Evolutionary conservation across 352 stramenopile genomes (phyloP).

Genomic region (Globisporangium apiculatum): DNA sequence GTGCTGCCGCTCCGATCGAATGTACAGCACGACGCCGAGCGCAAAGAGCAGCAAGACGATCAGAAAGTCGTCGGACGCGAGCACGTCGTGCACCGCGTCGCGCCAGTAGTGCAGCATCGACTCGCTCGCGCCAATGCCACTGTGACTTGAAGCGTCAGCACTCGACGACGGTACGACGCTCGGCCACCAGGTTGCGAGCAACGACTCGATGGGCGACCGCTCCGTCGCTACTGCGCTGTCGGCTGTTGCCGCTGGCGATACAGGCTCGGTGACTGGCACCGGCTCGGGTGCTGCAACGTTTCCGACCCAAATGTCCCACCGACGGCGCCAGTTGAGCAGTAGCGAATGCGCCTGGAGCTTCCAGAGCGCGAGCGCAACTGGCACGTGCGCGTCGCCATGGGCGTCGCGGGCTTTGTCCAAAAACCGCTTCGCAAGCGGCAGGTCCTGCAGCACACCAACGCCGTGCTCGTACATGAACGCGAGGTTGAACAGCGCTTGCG

Average conservation of each 20-base stretch:
- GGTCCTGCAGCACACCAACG: constrained; percentile 79
- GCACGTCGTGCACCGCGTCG: constrained; percentile 14
- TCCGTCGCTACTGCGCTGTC: neutral
- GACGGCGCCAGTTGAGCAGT: constrained; percentile 44
- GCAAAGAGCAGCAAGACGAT: constrained; percentile 55
- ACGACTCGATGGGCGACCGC: no score
- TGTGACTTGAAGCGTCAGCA: constrained; percentile 9
- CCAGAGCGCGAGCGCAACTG: constrained; percentile 77
- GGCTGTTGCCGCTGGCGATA: neutral
- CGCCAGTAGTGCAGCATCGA: constrained; percentile 14
- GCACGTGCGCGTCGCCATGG: constrained; percentile 72
- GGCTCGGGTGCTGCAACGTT: constrained; percentile 23
- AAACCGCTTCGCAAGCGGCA: constrained; percentile 89
- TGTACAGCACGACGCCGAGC: constrained; percentile 66
- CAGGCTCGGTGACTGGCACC: neutral
- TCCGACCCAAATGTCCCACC: constrained; percentile 55
- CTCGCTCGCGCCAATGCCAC: neutral
- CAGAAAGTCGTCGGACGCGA: constrained; percentile 62
- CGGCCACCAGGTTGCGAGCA: constrained; percentile 30
- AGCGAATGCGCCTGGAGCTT: constrained; percentile 64
- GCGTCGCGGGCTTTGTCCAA: constrained; percentile 75
- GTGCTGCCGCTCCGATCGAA: constrained; percentile 65
- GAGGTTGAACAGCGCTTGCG: constrained; percentile 91
- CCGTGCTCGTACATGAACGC: constrained; percentile 84
- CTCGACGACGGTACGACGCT: neutral